Percentiles rank a stretch among this genome's conserved stretches.
These are phyloP conservation scores for Xylaria palmicola DNA, from an alignment of 495 filamentous ascomycete species.

Conservation along the genomic window DNA sequence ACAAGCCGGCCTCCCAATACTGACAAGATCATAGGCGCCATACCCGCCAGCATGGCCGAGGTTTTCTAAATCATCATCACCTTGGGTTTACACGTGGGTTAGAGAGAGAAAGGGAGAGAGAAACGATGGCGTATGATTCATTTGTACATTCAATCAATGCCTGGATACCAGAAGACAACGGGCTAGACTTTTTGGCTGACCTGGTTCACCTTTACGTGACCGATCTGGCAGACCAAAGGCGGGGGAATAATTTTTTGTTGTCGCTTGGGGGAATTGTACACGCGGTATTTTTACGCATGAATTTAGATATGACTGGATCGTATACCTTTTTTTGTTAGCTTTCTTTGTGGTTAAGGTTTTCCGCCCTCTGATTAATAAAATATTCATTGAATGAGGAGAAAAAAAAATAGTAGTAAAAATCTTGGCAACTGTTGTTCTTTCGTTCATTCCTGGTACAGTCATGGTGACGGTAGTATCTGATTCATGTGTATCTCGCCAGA, in stretches of 20 bases:
- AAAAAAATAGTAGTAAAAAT: conserved; percentile 6
- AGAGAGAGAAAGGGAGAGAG: no score
- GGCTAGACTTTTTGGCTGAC: background rate
- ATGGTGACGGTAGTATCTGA: no score
- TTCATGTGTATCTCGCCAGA: no score
- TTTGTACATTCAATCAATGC: conserved; percentile 12
- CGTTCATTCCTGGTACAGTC: no score
- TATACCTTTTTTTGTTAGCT: conserved; percentile 43
- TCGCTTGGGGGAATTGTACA: conserved; percentile 5
- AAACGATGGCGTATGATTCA: background rate
- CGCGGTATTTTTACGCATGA: conserved; percentile 18
- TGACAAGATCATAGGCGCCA: conserved; percentile 30
- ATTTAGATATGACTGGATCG: conserved; percentile 56
- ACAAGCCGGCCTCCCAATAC: background rate
- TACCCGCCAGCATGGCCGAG: conserved; percentile 34
- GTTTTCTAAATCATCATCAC: conserved; percentile 11
- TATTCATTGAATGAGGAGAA: conserved; percentile 35
- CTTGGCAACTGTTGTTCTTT: background rate
- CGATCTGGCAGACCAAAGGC: conserved; percentile 9
- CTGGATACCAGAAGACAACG: conserved; percentile 11
- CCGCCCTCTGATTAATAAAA: conserved; percentile 40
- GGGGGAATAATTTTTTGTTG: conserved; percentile 1
- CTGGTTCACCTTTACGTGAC: background rate
- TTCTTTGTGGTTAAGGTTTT: no score
- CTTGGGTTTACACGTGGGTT: background rate